Percentiles rank a stretch among this genome's conserved stretches.
Evolutionary conservation across 441 rosid species (phyloP).

Genomic region (Populus tomentosa): DNA sequence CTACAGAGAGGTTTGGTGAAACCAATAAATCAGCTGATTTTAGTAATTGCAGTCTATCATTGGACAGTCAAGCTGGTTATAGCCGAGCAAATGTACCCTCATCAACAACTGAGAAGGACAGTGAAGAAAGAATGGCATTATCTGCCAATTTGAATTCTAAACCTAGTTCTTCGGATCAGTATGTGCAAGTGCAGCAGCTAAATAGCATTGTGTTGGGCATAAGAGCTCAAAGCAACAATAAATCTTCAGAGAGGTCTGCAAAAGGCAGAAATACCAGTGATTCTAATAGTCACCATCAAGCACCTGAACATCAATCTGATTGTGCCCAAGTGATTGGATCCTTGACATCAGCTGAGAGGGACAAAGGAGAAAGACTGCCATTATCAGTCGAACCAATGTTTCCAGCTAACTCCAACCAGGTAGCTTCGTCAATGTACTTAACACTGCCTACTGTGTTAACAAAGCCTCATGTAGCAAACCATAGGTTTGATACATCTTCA

Average conservation of each 20-base stretch:
- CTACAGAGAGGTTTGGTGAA: conserved; percentile 14
- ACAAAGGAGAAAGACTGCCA: conserved; percentile 24
- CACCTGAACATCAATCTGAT: conserved; percentile 13
- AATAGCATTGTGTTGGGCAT: conserved; percentile 40
- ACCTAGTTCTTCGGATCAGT: conserved; percentile 16
- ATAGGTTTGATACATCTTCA: too few species aligned
- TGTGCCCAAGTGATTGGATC: conserved; percentile 22
- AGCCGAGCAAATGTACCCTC: conserved; percentile 24
- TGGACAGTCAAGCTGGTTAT: conserved; percentile 15
- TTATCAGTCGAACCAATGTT: conserved; percentile 25
- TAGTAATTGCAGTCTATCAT: conserved; percentile 7
- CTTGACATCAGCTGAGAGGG: conserved; percentile 20
- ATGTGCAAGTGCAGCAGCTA: conserved; percentile 22
- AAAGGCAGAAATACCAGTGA: conserved; percentile 27
- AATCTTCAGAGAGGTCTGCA: conserved; percentile 16
- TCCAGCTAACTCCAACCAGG: conserved; percentile 18
- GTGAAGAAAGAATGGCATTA: conserved; percentile 15
- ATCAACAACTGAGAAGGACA: conserved; percentile 13
- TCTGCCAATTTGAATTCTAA: conserved; percentile 19
- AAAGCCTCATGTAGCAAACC: too few species aligned
- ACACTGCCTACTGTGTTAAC: conserved; percentile 29
- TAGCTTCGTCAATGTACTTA: conserved; percentile 38
- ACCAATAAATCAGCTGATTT: conserved; percentile 13
- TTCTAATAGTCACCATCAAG: conserved; percentile 12
- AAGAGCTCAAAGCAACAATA: conserved; percentile 31